Conservation (phyloP, 1,284 basidiomycete genomes). For the Ustilago nuda region DNA sequence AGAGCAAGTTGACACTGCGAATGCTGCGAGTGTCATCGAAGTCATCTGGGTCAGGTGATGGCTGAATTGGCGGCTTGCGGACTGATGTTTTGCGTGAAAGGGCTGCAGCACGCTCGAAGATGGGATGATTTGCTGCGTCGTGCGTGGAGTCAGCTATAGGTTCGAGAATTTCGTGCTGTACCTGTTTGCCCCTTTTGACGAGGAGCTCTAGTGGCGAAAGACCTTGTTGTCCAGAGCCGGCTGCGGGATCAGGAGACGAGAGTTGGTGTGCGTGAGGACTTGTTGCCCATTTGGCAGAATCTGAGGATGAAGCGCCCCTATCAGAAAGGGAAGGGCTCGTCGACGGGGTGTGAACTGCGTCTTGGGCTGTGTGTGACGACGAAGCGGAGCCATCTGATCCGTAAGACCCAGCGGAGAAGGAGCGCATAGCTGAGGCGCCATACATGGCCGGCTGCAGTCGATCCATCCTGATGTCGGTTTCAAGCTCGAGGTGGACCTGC, state of each 20-base stretch:
- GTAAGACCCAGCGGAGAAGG: constrained; percentile 38
- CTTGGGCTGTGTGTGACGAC: constrained; percentile 12
- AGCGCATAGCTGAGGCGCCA: constrained; percentile 23
- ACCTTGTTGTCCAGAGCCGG: constrained; percentile 6
- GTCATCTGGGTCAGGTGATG: constrained; percentile 48
- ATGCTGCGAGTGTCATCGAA: constrained; percentile 47
- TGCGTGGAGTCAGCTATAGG: constrained; percentile 4
- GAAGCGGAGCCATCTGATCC: constrained; percentile 34
- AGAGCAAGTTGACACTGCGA: constrained; percentile 49
- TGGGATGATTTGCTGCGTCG: constrained; percentile 13
- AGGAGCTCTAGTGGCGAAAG: constrained; percentile 50
- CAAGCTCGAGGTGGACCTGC: background rate
- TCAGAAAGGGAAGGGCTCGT: constrained; percentile 48
- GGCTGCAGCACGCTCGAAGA: constrained; percentile 48
- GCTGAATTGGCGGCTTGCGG: constrained; percentile 36
- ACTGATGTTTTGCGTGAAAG: constrained; percentile 46
- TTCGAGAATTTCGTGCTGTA: constrained; percentile 41
- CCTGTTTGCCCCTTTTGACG: constrained; percentile 47
- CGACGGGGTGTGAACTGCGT: constrained; percentile 22
- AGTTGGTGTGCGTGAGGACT: constrained; percentile 14
- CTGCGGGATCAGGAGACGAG: constrained; percentile 5
- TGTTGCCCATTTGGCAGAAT: constrained; percentile 16
- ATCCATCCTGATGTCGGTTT: constrained; percentile 16
- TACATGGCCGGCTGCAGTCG: constrained; percentile 26
- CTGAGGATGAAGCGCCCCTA: constrained; percentile 12